Conservation (phyloP, 768 basidiomycete species). For the Hydnomerulius pinastri region DNA sequence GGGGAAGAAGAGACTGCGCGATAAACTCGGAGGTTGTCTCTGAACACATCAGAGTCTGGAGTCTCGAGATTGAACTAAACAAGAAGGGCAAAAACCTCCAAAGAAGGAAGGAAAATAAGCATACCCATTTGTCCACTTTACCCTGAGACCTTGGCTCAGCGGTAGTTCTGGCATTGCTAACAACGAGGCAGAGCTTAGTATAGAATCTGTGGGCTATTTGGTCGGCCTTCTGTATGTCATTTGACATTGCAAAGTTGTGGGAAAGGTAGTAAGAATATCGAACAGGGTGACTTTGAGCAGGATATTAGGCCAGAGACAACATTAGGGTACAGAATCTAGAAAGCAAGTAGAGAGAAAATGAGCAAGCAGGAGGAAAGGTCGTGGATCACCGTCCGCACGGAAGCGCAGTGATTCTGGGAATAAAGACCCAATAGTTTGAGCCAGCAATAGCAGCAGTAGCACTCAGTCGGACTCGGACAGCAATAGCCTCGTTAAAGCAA, state of each 20-base stretch:
- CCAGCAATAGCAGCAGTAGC: neutral
- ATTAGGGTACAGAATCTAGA: constrained; percentile 33
- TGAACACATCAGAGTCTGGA: constrained; percentile 69
- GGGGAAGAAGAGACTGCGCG: constrained; percentile 45
- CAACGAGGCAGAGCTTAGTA: constrained; percentile 76
- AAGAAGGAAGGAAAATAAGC: constrained; percentile 24
- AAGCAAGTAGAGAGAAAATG: constrained; percentile 2
- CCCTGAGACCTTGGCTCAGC: constrained; percentile 41
- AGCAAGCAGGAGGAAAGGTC: constrained; percentile 14
- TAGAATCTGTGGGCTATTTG: constrained; percentile 85
- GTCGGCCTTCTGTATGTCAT: constrained; percentile 70
- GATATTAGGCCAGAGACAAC: constrained; percentile 28
- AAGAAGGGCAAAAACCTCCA: neutral
- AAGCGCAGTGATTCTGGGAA: neutral
- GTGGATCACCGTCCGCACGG: constrained; percentile 23
- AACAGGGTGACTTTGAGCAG: neutral
- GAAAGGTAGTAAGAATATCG: neutral
- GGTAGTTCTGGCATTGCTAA: constrained; percentile 74
- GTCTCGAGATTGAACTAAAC: constrained; percentile 80
- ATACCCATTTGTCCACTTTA: constrained; percentile 82
- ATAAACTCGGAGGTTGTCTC: constrained; percentile 60
- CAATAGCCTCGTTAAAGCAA: neutral
- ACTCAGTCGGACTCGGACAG: no score
- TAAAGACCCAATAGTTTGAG: neutral
- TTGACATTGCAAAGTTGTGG: constrained; percentile 44